A percentile compares a stretch with the other conserved stretches of the same genome.
Evolutionary conservation across 2,329 filamentous ascomycete species (phyloP).

Genomic region (Colletotrichum siamense): DNA sequence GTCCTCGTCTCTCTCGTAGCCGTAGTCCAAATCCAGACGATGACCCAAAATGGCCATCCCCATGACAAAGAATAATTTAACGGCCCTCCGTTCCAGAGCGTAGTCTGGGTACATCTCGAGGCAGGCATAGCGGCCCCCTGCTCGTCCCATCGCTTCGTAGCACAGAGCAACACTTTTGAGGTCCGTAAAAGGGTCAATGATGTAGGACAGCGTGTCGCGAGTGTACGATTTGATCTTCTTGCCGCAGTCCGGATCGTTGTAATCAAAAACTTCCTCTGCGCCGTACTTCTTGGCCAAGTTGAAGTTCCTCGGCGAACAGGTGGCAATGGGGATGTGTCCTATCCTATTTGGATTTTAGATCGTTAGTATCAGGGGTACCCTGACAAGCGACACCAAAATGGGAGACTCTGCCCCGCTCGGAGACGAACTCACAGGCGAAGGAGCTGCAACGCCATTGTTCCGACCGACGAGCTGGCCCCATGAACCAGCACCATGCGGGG

Average conservation of each 20-base stretch:
- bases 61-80: not conserved
- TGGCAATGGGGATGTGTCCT: conserved; percentile 31
- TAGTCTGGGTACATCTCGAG: not conserved
- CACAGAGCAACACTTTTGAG: conserved; percentile 36
- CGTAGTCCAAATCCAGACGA: not conserved
- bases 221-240: conserved; percentile 33
- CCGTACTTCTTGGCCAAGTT: conserved; percentile 44
- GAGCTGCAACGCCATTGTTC: conserved; percentile 29
- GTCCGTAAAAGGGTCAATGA: conserved; percentile 42
- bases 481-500: conserved; percentile 25
- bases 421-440: conserved; percentile 27
- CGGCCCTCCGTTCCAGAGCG: not conserved
- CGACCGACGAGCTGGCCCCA: conserved; percentile 25
- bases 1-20: not conserved
- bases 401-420: not conserved
- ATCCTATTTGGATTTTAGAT: not conserved
- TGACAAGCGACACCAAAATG: not conserved
- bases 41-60: not conserved
- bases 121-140: not conserved
- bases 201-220: conserved; percentile 37
- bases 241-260: conserved; percentile 37
- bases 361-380: not conserved
- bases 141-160: conserved; percentile 39
- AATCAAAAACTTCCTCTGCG: conserved; percentile 51
- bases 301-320: conserved; percentile 47